phyloP scores from a whole-genome alignment of 2,329 filamentous ascomycete species.

The Aschersonia sp. region DNA sequence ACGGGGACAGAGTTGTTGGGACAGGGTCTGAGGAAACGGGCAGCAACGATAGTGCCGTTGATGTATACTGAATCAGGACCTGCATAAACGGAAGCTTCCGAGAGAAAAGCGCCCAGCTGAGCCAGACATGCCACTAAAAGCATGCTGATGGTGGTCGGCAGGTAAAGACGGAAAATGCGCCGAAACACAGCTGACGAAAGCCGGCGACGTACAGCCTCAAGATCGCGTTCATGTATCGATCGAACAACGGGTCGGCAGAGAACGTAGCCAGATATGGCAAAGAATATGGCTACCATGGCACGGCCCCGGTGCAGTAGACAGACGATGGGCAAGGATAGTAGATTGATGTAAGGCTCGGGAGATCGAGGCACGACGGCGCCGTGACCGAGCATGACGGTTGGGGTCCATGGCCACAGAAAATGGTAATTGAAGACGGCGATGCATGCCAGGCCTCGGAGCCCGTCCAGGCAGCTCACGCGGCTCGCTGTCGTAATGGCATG shows the following conservation, averaged over 20 bases:
- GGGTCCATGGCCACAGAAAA: conserved; percentile 25
- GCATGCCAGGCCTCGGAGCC: conserved; percentile 25
- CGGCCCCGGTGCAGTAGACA: conserved; percentile 24
- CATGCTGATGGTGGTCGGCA: conserved; percentile 25
- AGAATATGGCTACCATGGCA: conserved; percentile 28
- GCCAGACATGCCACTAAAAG: conserved; percentile 22
- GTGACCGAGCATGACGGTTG: conserved; percentile 23
- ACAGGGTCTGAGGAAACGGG: background rate
- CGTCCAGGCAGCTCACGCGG: conserved; percentile 25
- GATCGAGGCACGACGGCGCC: conserved; percentile 20
- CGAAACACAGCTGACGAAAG: conserved; percentile 22
- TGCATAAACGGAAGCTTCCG: conserved; percentile 19
- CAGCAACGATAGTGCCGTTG: conserved; percentile 9
- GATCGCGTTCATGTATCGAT: conserved; percentile 19
- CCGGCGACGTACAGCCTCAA: conserved; percentile 19
- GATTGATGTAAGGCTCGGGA: conserved; percentile 17
- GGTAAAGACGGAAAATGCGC: conserved; percentile 23
- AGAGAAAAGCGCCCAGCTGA: conserved; percentile 20
- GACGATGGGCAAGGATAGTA: conserved; percentile 21
- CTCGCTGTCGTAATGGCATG: conserved; percentile 8
- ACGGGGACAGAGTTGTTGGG: background rate
- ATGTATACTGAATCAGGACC: conserved; percentile 23
- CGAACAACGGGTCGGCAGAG: conserved; percentile 22
- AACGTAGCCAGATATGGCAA: conserved; percentile 28
- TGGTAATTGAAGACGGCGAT: conserved; percentile 28